phyloP scores from a whole-genome alignment of 106 monocot species.

The Dioscorea alata region DNA sequence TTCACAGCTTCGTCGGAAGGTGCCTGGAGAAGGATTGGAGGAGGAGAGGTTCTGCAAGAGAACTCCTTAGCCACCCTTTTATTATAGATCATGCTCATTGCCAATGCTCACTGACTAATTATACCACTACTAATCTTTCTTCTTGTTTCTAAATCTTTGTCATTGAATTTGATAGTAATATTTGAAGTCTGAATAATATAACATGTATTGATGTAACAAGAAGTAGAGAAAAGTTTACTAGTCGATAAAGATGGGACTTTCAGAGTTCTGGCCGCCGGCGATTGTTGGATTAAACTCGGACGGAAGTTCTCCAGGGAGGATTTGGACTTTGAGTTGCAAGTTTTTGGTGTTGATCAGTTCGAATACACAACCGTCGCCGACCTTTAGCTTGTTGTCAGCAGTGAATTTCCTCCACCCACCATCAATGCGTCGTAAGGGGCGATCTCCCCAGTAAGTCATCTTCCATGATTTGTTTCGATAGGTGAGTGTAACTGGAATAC shows the following conservation, averaged over 20 bases:
- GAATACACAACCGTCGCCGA: conserved; percentile 36
- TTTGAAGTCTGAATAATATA: too few relatives aligned
- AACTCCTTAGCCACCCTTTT: conserved; percentile 23
- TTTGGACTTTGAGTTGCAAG: conserved; percentile 28
- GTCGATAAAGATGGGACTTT: conserved; percentile 11
- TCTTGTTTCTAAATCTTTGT: too few relatives aligned
- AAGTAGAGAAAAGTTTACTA: background rate
- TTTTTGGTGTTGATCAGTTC: conserved; percentile 27
- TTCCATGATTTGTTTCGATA: conserved; percentile 18
- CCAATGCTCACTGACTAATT: too few relatives aligned
- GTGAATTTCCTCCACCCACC: conserved; percentile 21
- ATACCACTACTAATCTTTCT: too few relatives aligned
- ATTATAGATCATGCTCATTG: too few relatives aligned
- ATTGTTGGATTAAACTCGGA: background rate
- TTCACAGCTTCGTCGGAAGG: conserved; percentile 24
- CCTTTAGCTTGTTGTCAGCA: conserved; percentile 24
- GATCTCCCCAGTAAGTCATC: conserved; percentile 18
- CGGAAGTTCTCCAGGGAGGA: conserved; percentile 28
- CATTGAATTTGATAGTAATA: too few relatives aligned
- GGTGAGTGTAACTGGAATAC: conserved; percentile 3
- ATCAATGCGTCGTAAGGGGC: conserved; percentile 7
- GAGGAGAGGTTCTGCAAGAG: conserved; percentile 33
- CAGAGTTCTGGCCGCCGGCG: background rate
- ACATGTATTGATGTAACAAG: too few relatives aligned
- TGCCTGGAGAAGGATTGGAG: conserved; percentile 44